A percentile compares a stretch with the other conserved stretches of the same genome.
phyloP scores from a whole-genome alignment of 2,329 filamentous ascomycete genomes.

The Aspergillus carbonarius region DNA sequence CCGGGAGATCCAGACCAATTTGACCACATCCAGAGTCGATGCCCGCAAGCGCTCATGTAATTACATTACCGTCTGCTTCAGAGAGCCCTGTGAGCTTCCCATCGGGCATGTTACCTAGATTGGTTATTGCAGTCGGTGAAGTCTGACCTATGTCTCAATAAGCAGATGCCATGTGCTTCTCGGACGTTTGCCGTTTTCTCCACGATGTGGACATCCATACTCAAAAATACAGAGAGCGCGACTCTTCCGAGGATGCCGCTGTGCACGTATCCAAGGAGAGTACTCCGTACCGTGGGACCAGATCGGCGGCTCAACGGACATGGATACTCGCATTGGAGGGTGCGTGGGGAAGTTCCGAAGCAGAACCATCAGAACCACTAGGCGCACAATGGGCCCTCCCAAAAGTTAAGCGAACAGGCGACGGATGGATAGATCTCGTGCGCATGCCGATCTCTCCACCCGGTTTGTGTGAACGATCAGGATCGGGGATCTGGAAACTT shows the following conservation, averaged over 20 bases:
- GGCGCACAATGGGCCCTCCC: not conserved
- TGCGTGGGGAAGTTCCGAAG: not conserved
- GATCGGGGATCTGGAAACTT: not conserved
- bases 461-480: not conserved
- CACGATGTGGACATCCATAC: not conserved
- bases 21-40: too few relatives aligned
- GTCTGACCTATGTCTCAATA: not conserved
- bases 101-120: not conserved
- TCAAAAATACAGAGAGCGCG: not conserved
- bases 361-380: not conserved
- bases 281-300: slow-evolving; percentile 1
- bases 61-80: not conserved
- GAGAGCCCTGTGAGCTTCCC: not conserved
- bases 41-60: not conserved
- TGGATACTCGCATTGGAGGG: not conserved
- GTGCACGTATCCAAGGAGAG: not conserved
- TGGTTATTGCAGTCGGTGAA: not conserved
- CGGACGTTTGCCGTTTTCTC: not conserved
- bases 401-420: not conserved
- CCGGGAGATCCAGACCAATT: too few relatives aligned
- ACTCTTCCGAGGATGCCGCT: not conserved
- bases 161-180: not conserved
- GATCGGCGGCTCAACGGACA: not conserved
- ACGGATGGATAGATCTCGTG: slow-evolving; percentile 8
- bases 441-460: slow-evolving; percentile 13